Conservation (phyloP, 306 rosid species). For the Lithocarpus polystachyus region DNA sequence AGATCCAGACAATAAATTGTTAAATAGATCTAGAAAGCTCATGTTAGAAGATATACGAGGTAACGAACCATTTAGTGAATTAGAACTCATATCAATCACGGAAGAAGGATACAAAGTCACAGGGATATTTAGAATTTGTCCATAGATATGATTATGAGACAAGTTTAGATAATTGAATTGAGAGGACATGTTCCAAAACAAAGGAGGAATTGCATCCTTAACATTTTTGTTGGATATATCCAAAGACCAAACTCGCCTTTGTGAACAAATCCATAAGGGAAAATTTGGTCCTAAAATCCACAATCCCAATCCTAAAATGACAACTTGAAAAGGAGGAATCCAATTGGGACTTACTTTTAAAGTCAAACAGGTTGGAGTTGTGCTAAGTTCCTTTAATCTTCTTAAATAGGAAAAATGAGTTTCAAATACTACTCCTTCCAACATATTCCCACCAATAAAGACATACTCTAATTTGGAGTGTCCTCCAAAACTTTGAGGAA, state of each 20-base stretch:
- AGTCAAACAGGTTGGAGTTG: background rate
- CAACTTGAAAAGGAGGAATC: conserved; percentile 12
- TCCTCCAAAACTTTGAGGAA: background rate
- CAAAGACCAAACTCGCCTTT: background rate
- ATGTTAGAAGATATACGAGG: background rate
- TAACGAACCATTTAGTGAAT: conserved; percentile 15
- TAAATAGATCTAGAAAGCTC: background rate
- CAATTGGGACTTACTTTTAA: conserved; percentile 1
- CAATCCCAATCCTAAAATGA: rapidly evolving
- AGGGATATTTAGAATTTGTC: conserved; percentile 8
- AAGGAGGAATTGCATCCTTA: background rate
- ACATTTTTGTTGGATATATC: background rate
- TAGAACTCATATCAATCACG: background rate
- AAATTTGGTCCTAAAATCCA: conserved; percentile 26
- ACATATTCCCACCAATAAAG: background rate
- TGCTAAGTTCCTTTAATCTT: rapidly evolving
- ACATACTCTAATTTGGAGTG: background rate
- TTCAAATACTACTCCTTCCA: conserved; percentile 9
- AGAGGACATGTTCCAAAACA: background rate
- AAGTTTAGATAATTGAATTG: background rate
- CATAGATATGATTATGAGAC: conserved; percentile 23
- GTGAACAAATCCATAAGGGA: conserved; percentile 26
- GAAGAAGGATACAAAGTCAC: too few species aligned
- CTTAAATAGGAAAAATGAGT: conserved; percentile 13
- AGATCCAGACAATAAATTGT: conserved; percentile 7